phyloP scores from a whole-genome alignment of 768 basidiomycete genomes.

The Lactarius pseudohatsudake region DNA sequence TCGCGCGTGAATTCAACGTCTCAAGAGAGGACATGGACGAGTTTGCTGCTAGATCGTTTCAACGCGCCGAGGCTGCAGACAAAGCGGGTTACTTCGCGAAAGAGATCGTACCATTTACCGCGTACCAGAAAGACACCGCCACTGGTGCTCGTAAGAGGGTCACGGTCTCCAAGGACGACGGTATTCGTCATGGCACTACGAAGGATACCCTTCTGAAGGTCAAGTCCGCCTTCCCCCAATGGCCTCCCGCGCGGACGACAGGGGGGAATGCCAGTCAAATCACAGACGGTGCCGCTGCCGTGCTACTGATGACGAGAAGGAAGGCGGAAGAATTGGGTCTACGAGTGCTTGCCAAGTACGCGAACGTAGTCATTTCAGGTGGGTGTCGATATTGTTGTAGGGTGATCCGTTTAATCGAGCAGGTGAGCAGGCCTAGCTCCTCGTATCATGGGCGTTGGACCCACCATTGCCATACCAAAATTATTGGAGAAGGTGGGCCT shows the following conservation, averaged over 20 bases:
- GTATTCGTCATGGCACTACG: conserved; percentile 74
- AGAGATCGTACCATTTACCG: conserved; percentile 79
- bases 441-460: conserved; percentile 87
- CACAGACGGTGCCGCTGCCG: conserved; percentile 81
- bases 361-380: conserved; percentile 72
- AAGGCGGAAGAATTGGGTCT: conserved; percentile 78
- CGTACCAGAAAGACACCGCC: conserved; percentile 54
- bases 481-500: conserved; percentile 69
- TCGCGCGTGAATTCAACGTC: conserved; percentile 70
- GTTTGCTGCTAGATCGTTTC: conserved; percentile 73
- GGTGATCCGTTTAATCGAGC: background rate
- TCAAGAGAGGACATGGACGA: conserved; percentile 75
- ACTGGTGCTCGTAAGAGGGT: conserved; percentile 54
- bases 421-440: conserved; percentile 59
- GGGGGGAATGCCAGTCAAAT: conserved; percentile 87
- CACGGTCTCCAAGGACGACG: conserved; percentile 70
- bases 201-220: conserved; percentile 62
- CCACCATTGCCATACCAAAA: conserved; percentile 78
- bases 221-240: conserved; percentile 78
- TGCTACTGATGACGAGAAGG: conserved; percentile 74
- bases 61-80: conserved; percentile 74
- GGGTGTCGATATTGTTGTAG: conserved; percentile 24
- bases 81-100: conserved; percentile 59
- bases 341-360: conserved; percentile 71
- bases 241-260: conserved; percentile 71